Evolutionary conservation across 768 basidiomycete species (phyloP), one percentile per base, ranked within the genome.

Genomic region (Agaricus subrufescens): DNA sequence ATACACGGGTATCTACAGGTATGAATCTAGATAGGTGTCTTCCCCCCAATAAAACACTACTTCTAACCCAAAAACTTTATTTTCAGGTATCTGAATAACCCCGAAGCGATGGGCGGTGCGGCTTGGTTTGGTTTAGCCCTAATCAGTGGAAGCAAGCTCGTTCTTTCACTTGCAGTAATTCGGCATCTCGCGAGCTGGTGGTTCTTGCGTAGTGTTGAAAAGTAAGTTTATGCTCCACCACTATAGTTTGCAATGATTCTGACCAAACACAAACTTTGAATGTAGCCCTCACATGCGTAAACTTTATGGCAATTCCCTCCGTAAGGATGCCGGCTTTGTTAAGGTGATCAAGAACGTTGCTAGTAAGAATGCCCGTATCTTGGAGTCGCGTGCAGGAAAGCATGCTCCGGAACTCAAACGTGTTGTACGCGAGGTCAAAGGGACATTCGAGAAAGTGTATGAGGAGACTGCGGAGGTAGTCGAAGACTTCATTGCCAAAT

Each of bases 1-100:
- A 57, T 98, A 98, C 68, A 95, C 94, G 51, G 97, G 97, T 31
- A 98, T 99, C 61, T 99, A 96, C 72, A 85, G 96, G 85, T 94
- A 64, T 9, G 56, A 42, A 50, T 31, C 54, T 8, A 38, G 26
- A 37, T 1, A 12, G 14, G 27, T 42, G 12, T 8, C 50, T 38
- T 23, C 45, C 19, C 53, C 29, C 38, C n/a, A 12, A n/a, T 30
- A 34, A 44, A 19, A 27, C 7, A n/a, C 46, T 15, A 40, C 27
- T 57, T 6, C 42, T 46, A 27, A 51, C 38, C 26, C 11, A 27
- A 31, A 27, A 2, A 15, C 14, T 40, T 5, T 5, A 4, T 9
- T 37, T 39, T 40, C 54, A 91, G 91, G 5, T 95, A 92, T 73
- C 75, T 96, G 39, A 94, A 97, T 69, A 96, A 98, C 65, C 96